Conservation (phyloP, 108 stramenopile species). For the Bacterosira constricta region DNA sequence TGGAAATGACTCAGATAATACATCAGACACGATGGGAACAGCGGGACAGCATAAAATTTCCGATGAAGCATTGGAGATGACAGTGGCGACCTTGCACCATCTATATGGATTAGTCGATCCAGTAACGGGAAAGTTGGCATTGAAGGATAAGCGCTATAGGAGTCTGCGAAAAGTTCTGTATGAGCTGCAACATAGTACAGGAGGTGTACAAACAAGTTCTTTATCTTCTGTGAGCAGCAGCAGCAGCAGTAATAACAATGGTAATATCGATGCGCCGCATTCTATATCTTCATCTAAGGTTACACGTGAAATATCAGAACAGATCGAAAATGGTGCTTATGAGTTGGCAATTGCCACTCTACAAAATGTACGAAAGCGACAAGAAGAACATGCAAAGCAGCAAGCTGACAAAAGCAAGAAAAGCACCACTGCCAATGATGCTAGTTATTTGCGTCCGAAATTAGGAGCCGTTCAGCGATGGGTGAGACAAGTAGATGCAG, state of each 20-base stretch:
- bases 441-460: conserved; percentile 17
- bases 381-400: not conserved
- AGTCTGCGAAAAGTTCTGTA: conserved; percentile 14
- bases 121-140: not conserved
- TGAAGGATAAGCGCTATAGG: conserved; percentile 33
- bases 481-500: conserved; percentile 41
- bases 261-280: not conserved
- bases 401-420: not conserved
- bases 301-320: conserved; percentile 19
- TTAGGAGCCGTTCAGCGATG: conserved; percentile 38
- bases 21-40: not conserved
- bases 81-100: conserved; percentile 19
- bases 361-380: not conserved
- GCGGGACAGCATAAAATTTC: conserved; percentile 9
- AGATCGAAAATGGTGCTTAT: conserved; percentile 28
- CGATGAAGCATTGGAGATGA: conserved; percentile 11
- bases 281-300: conserved; percentile 13
- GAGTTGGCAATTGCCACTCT: conserved; percentile 11
- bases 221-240: too few species aligned
- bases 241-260: not conserved
- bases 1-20: not conserved
- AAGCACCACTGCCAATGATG: not conserved
- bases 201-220: not conserved
- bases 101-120: conserved; percentile 11
- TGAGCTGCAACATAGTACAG: not conserved